Evolutionary conservation across 441 rosid species (phyloP), one percentile per base, ranked within the genome.

Genomic region (California macrophylla): DNA sequence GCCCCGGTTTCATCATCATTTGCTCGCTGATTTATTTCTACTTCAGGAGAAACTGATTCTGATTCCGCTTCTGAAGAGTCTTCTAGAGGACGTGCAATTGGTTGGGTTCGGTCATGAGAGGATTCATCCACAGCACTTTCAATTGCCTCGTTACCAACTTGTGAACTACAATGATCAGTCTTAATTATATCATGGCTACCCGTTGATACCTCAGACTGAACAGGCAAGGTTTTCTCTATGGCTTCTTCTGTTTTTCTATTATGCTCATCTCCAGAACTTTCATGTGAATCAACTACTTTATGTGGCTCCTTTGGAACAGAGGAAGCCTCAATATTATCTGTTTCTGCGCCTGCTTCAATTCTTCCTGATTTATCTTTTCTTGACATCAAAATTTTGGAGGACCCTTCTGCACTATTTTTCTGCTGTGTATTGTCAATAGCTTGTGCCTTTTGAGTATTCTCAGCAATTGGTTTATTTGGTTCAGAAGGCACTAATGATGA

Each of bases 51-150:
- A 80, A 79, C 78, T 25, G 80, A 47, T 69, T 76, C 84, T 64
- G 77, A 77, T 74, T 78, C 79, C 29, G 25, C 74, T 73, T 81
- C 85, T n/a, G 85, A 76, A 78, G 68, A 71, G 68, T 80, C 86
- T 65, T 72, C 83, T 63, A 83, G 77, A 67, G 85, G 75, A 77
- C 74, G 73, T 56, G 74, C 78, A 70, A 70, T 20, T 34, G 81
- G 71, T 64, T 75, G 72, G 42, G 13, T 3, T 54, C 9, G 62
- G 9, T 67, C 69, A 40, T 52, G 10, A 69, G 85, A 76, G 77
- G 75, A 52, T 76, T 81, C 87, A 67, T 20, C 47, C 9, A 9
- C 50, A 72, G 76, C 72, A 75, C 54, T 71, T 64, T 76, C 74
- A 29, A 68, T 62, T 81, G 77, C 91, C 38, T 74, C 78, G 30